Evolutionary conservation across 345 rosid species (phyloP).

Genomic region (Anastatica hierochuntica): DNA sequence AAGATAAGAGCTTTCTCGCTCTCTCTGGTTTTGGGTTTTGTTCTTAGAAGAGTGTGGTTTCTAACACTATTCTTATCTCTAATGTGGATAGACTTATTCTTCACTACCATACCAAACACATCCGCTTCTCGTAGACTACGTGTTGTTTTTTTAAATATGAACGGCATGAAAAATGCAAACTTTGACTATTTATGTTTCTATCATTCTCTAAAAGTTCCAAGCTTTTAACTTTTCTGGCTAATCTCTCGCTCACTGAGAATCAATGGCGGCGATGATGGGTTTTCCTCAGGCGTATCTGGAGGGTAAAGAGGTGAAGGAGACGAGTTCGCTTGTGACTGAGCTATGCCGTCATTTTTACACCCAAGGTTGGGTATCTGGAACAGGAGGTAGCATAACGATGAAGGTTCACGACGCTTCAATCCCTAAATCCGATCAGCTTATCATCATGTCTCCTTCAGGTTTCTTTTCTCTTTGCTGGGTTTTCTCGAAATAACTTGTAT

Average conservation of each 20-base stretch:
- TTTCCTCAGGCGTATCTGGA: conserved; percentile 62
- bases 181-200: too few species aligned
- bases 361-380: conserved; percentile 94
- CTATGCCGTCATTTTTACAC: conserved; percentile 81
- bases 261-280: conserved; percentile 31
- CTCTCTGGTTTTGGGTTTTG: conserved; percentile 9
- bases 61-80: conserved; percentile 7
- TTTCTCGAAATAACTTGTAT: not conserved
- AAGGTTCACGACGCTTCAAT: conserved; percentile 72
- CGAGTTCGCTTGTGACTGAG: conserved; percentile 52
- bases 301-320: conserved; percentile 50
- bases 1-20: conserved; percentile 5
- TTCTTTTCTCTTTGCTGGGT: not conserved
- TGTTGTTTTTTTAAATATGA: not conserved
- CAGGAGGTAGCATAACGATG: conserved; percentile 87
- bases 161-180: conserved; percentile 3
- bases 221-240: not conserved
- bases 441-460: conserved; percentile 99
- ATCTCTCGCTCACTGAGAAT: not conserved
- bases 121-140: not conserved
- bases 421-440: conserved; percentile 62
- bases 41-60: not conserved
- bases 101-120: conserved; percentile 6
- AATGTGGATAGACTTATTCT: not conserved
- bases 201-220: not conserved